Conservation (phyloP, 176 grass and related monocot species). For the sorghum (Sorghum bicolor) region DNA sequence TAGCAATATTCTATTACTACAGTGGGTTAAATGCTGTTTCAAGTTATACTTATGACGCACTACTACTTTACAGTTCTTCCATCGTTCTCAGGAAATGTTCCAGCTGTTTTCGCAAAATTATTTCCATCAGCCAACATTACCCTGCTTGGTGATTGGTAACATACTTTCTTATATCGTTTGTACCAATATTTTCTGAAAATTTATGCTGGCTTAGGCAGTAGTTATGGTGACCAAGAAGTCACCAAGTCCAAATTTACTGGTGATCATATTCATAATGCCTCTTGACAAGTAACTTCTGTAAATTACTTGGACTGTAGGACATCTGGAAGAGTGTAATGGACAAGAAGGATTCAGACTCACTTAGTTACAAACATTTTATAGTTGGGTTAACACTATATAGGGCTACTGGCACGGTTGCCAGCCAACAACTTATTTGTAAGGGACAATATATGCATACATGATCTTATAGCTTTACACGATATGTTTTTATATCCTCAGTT, state of each 20-base stretch:
- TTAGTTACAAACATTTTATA: not conserved
- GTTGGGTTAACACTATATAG: not conserved
- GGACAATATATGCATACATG: not conserved
- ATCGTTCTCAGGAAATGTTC: constrained; percentile 96
- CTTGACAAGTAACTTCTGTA: not conserved
- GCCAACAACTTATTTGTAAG: not conserved
- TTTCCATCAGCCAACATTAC: constrained; percentile 91
- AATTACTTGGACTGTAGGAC: not conserved
- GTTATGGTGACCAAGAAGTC: not conserved
- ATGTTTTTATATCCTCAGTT: not conserved
- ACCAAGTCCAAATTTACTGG: not conserved
- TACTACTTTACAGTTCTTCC: constrained; percentile 78
- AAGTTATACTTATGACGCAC: constrained; percentile 22
- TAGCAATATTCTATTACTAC: constrained; percentile 18
- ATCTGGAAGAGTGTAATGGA: constrained; percentile 3
- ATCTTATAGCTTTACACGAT: not conserved
- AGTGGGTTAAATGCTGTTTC: not conserved
- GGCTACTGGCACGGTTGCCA: not conserved
- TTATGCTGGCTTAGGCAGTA: not conserved
- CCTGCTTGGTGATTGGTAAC: constrained; percentile 91
- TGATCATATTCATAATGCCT: constrained; percentile 4
- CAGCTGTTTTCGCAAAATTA: constrained; percentile 66
- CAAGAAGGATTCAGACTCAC: not conserved
- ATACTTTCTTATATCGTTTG: constrained; percentile 20
- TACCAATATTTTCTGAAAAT: constrained; percentile 6